Evolutionary conservation across 495 filamentous ascomycete species (phyloP), one percentile per base, ranked within the genome.

Genomic region (Aspergillus sparsus): DNA sequence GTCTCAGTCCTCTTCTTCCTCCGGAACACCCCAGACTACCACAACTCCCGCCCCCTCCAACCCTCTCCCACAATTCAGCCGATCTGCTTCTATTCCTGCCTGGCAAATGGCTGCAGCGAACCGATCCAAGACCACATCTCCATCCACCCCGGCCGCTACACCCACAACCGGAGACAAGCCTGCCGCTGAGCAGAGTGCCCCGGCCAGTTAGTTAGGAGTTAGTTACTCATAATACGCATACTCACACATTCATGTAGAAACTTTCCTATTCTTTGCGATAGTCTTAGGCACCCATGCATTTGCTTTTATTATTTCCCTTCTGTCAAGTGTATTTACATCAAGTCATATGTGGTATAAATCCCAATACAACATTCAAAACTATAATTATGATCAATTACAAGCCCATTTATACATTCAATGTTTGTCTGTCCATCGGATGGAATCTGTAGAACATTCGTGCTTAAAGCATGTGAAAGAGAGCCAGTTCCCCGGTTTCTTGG

Each of bases 71-170:
- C 70, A 78, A 35, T 77, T 82, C 37, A 77, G 75, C 55, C 75
- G 79, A 12, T 79, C 75, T 68, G 85, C 89, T 7, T 87, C 88
- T n/a, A 97, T 97, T 64, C 92, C 92, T 1, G 84, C 88, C 1
- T 97, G 92, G 92, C 92, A 97, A 74, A 84, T 96, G 84, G 86
- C 88, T 15, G 84, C 86, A 45, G 82, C 87, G 46, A 86, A 82
- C 68, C 85, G 85, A 67, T 80, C 75, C 37, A 80, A 78, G 74
- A 72, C 61, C 62, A 65, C 68, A 1, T 74, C 77, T 16, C 71
- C 71, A 53, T 62, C 76, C 27, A 67, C 61, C 33, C 55, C 69
- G 9, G 53, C 71, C 36, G 47, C 67, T 5, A 62, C 65, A 49
- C 18, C 67, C 6, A 61, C 65, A 52, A 34, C 65, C 7, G 39